These are phyloP conservation scores for Tricladium varicosporioides DNA, from an alignment of 2,329 filamentous ascomycete species.

Conservation along the genomic window DNA sequence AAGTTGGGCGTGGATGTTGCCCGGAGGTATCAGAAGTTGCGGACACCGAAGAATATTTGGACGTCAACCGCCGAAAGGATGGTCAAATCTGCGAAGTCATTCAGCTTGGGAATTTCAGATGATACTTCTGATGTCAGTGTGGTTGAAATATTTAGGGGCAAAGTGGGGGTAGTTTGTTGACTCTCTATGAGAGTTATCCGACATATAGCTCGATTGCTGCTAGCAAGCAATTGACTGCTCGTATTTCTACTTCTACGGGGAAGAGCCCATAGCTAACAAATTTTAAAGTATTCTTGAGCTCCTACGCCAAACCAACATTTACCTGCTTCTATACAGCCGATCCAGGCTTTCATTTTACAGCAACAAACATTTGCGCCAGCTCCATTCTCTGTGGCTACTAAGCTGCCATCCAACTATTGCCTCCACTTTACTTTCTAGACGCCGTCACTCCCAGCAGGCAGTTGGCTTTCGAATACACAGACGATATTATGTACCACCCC, in stretches of 20 bases:
- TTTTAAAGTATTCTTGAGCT: constrained; percentile 37
- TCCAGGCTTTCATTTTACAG: constrained; percentile 51
- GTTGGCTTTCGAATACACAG: constrained; percentile 49
- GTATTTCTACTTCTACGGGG: no score
- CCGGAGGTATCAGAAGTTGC: constrained; percentile 36
- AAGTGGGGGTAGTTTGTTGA: constrained; percentile 49
- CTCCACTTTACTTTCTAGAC: constrained; percentile 44
- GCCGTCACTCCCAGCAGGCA: constrained; percentile 46
- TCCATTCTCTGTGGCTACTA: constrained; percentile 50
- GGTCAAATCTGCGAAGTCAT: constrained; percentile 45
- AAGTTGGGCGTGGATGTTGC: constrained; percentile 29
- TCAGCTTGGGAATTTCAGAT: constrained; percentile 46
- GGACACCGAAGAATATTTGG: constrained; percentile 48
- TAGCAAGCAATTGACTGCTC: constrained; percentile 43
- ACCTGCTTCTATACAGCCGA: constrained; percentile 44
- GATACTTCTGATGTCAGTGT: constrained; percentile 43
- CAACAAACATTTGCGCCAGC: constrained; percentile 49
- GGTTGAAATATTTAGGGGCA: constrained; percentile 44
- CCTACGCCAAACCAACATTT: constrained; percentile 50
- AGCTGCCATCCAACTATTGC: constrained; percentile 47
- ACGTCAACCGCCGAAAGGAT: constrained; percentile 51
- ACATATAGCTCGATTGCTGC: constrained; percentile 49
- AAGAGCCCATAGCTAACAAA: constrained; percentile 1
- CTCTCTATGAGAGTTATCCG: constrained; percentile 51
- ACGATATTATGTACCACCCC: constrained; percentile 48